Evolutionary conservation across 1,284 basidiomycete genomes (phyloP), one percentile per base, ranked within the genome.

Genomic region (Inonotus hispidus): DNA sequence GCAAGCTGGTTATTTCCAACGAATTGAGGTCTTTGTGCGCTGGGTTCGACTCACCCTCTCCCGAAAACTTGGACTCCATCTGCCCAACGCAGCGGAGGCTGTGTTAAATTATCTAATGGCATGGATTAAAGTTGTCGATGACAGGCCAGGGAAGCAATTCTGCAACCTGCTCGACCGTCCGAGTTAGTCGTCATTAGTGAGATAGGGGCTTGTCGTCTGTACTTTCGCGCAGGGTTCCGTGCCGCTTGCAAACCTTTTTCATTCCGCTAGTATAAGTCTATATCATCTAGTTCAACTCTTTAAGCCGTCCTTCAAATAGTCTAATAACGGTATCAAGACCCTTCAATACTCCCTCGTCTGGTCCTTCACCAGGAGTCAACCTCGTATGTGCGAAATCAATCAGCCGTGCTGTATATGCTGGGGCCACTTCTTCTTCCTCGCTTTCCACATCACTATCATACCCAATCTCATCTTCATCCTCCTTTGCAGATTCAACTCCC

Each of bases 341-440:
- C 19, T 78, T 72, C 62, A 95, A 71, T 5, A 94, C 85, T 0
- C 93, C 89, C 53, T 81, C 71, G 72, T 98, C 95, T 0, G 87
- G 84, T 1, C 95, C 95, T 67, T 86, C 71, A 0, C 90, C 92
- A 0, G 84, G 81, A 1, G 75, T 79, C 8, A 90, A 67, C 38
- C 80, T 77, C 3, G 93, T 90, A 73, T 98, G 96, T 2, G 93
- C 95, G 73, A 98, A 98, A 76, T 98, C 95, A 63, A 98, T 98
- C 65, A 97, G 74, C 63, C 87, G 88, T 60, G 96, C 79, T 8
- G 79, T 75, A 65, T 82, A 87, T 8, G 89, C 82, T 14, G 82
- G 79, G 6, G 80, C 78, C 2, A 70, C 68, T 39, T 71, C 71
- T 55, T 71, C 71, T 55, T 72, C 68, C 13, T 68, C 73, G 41